Conservation (phyloP, 1,284 basidiomycete genomes). For the Prillingera fragicola region DNA sequence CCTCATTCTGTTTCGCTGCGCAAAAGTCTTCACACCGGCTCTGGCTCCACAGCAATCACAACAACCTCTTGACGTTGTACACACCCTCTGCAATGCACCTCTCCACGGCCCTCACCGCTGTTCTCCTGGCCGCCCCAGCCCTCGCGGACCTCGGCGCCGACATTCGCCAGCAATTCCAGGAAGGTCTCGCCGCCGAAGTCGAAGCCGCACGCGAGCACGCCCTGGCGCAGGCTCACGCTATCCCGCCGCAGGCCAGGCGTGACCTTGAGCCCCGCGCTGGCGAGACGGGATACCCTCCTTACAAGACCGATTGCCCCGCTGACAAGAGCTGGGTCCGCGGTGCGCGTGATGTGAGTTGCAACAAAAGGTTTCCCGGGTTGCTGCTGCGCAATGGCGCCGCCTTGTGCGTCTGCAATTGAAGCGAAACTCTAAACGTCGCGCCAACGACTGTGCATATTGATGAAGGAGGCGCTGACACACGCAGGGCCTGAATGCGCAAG, state of each 20-base stretch:
- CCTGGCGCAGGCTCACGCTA: conserved; percentile 1
- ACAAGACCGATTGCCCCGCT: conserved; percentile 37
- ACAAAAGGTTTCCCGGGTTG: not conserved
- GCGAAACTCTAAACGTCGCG: not conserved
- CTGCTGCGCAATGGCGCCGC: not conserved
- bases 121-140: not conserved
- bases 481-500: conserved; percentile 30
- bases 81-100: no score
- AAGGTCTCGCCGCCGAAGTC: not conserved
- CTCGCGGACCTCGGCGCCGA: not conserved
- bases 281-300: conserved; percentile 33
- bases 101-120: no score
- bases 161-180: not conserved
- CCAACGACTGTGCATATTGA: not conserved
- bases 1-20: no score
- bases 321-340: conserved; percentile 38
- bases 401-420: not conserved
- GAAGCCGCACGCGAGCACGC: not conserved
- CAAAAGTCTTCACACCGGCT: no score
- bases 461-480: not conserved
- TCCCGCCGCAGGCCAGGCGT: no score
- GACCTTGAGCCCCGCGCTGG: not conserved
- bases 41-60: no score
- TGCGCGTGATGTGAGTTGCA: conserved; percentile 32
- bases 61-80: no score